Conservation (phyloP, 192 early-diverging fungal species). For the Chytriomyces sp. region DNA sequence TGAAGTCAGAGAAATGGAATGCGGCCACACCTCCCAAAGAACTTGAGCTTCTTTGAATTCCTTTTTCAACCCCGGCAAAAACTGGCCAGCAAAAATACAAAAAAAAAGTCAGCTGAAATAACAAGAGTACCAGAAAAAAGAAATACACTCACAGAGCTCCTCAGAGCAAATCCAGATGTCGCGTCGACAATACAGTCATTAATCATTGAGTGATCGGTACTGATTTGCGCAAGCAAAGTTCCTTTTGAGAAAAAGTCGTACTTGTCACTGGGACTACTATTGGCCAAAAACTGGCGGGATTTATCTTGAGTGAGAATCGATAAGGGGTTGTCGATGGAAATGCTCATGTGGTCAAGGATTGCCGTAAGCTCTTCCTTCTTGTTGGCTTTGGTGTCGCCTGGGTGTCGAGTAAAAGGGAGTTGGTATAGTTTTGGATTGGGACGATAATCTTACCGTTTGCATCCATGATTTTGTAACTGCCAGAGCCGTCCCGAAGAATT, state of each 20-base stretch:
- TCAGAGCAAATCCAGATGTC: not conserved
- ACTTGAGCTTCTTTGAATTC: slow-evolving; percentile 69
- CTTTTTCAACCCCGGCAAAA: slow-evolving; percentile 74
- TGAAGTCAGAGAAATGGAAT: not conserved
- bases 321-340: slow-evolving; percentile 93
- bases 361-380: slow-evolving; percentile 82
- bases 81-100: slow-evolving; percentile 25
- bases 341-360: slow-evolving; percentile 87
- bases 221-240: slow-evolving; percentile 81
- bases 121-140: not conserved
- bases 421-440: not conserved
- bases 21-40: slow-evolving; percentile 56
- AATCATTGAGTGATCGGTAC: slow-evolving; percentile 66
- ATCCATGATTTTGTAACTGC: slow-evolving; percentile 81
- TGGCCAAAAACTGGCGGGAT: slow-evolving; percentile 86
- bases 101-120: not conserved
- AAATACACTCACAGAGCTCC: slow-evolving; percentile 9
- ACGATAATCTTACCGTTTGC: slow-evolving; percentile 50
- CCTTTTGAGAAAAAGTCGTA: slow-evolving; percentile 92
- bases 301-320: slow-evolving; percentile 92
- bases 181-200: slow-evolving; percentile 22
- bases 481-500: slow-evolving; percentile 64
- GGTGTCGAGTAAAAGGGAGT: not conserved
- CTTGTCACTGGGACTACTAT: slow-evolving; percentile 82
- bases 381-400: slow-evolving; percentile 9